Conservation (phyloP, 345 rosid species). For the Microcos paniculata region DNA sequence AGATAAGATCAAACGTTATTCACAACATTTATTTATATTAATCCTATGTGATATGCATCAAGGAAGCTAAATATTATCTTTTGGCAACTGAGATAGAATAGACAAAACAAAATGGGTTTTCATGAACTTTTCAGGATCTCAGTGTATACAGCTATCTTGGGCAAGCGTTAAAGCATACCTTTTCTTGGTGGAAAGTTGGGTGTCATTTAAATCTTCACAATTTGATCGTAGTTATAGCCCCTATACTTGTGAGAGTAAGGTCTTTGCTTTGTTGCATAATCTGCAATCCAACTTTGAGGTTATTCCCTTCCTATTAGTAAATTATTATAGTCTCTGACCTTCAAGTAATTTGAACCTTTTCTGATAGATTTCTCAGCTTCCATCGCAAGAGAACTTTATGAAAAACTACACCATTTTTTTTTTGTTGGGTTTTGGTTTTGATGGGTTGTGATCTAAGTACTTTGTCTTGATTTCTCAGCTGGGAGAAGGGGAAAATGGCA, state of each 20-base stretch:
- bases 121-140: not conserved
- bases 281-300: not conserved
- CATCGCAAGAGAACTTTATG: not conserved
- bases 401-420: constrained; percentile 5
- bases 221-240: not conserved
- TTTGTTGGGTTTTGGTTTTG: too few species aligned
- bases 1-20: too few species aligned
- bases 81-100: too few species aligned
- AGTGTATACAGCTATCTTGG: not conserved
- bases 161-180: not conserved
- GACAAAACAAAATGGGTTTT: not conserved
- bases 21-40: too few species aligned
- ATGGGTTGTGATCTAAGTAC: not conserved
- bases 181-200: not conserved
- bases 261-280: not conserved
- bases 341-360: not conserved
- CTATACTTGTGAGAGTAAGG: not conserved
- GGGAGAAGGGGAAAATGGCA: constrained; percentile 62
- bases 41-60: too few species aligned
- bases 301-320: not conserved
- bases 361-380: not conserved
- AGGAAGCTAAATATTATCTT: too few species aligned
- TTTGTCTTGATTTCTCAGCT: constrained; percentile 26
- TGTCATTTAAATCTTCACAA: not conserved
- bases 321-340: not conserved